A percentile compares a stretch with the other conserved stretches of the same genome.
Evolutionary conservation across 169 alveolate species (phyloP).

Genomic region (Plasmodium malariae): DNA sequence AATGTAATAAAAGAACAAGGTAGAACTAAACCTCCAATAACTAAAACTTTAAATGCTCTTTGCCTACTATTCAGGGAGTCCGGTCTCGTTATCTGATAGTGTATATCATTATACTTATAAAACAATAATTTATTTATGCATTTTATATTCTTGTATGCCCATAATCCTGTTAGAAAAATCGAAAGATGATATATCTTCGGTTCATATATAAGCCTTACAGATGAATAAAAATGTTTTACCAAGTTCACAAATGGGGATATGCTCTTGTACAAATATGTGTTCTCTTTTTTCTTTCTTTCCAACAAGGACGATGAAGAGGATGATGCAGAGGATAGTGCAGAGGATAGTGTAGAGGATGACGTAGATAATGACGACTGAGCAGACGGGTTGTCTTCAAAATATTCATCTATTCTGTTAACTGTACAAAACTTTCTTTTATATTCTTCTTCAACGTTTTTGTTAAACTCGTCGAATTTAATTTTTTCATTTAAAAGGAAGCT

Average conservation of each 20-base stretch:
- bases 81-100: conserved; percentile 58
- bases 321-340: no score
- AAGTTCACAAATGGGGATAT: conserved; percentile 35
- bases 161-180: conserved; percentile 18
- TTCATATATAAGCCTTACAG: conserved; percentile 37
- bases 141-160: conserved; percentile 57
- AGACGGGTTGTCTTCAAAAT: conserved; percentile 12
- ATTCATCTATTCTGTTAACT: conserved; percentile 2
- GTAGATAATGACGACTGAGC: not conserved
- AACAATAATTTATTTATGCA: conserved; percentile 44
- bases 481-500: conserved; percentile 18
- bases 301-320: no score
- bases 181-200: conserved; percentile 59
- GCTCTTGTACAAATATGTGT: conserved; percentile 12
- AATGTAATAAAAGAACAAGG: conserved; percentile 34
- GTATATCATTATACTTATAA: conserved; percentile 46
- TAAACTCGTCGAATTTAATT: conserved; percentile 33
- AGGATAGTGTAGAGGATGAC: not conserved
- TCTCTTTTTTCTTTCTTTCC: conserved; percentile 4
- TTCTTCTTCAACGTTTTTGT: conserved; percentile 23
- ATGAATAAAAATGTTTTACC: conserved; percentile 43
- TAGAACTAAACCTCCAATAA: conserved; percentile 38
- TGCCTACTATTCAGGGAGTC: conserved; percentile 47
- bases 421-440: conserved; percentile 12
- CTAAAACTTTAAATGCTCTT: conserved; percentile 50